Conservation (phyloP, 495 filamentous ascomycete genomes). For the Xylaria palmicola region DNA sequence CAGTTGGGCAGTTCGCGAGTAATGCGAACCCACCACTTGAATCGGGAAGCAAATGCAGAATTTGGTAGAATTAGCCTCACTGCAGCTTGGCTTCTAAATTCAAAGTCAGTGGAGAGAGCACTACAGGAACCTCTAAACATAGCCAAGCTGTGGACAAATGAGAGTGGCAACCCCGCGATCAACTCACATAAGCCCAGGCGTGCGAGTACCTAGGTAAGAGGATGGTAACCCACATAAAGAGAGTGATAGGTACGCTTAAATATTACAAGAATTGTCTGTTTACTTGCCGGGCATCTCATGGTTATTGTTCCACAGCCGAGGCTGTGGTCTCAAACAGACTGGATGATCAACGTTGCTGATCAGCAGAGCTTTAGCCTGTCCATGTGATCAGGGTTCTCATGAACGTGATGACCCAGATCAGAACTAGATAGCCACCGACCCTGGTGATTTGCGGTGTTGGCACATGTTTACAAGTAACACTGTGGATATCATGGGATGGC, state of each 20-base stretch:
- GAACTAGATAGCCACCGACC: neutral
- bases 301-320: neutral
- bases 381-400: slow-evolving; percentile 1
- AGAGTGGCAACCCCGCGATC: too few relatives aligned
- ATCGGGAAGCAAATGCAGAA: too few relatives aligned
- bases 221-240: neutral
- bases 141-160: too few relatives aligned
- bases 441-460: neutral
- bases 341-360: neutral
- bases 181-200: too few relatives aligned
- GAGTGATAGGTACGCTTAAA: neutral
- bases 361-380: neutral
- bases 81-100: too few relatives aligned
- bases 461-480: too few relatives aligned
- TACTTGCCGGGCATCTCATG: neutral
- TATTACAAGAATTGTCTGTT: neutral
- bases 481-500: neutral
- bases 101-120: too few relatives aligned
- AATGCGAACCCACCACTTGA: too few relatives aligned
- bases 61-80: too few relatives aligned
- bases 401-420: neutral
- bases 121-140: too few relatives aligned
- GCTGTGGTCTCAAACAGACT: neutral
- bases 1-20: too few relatives aligned
- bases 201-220: neutral